Base-by-base conservation (phyloP, 768 basidiomycete species). In the Lactifluus piperatus region DNA sequence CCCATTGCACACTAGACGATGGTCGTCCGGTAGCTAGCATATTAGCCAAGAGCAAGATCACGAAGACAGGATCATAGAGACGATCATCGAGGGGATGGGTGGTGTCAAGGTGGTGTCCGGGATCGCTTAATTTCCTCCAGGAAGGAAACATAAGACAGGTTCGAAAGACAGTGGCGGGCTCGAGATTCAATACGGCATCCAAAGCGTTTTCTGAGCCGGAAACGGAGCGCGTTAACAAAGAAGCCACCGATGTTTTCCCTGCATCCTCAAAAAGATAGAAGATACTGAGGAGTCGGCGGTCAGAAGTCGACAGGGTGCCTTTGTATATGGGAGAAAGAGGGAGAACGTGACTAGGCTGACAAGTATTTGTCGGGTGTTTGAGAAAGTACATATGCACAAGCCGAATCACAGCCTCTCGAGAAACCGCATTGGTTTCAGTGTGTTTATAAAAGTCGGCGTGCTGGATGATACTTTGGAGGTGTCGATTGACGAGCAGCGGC, bases 11-110 rank as follows among this genome's bases (percentile, higher is more conserved):
- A 0, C 83, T 79, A 0, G 82, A 81, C 1, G 77, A 69, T 0
- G 83, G 85, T 16, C 71, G 76, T 52, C 75, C 77, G 34, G 86
- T 82, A 2, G 73, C 72, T n/a, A 94, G 73, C 69, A 83, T 79
- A 51, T 84, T 79, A 4, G 80, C 77, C 37, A 85, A 80, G n/a
- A 93, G 72, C 2, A 83, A 73, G 34, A 88, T 71, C 14, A 91
- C 67, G 70, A 94, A 91, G 0, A 85, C 68, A 8, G 94, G 92
- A 67, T 97, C 94, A 66, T 94, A 97, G 34, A 85, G 68, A 11
- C 71, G 73, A 11, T 67, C 68, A 18, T 79, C 77, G 26, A 72
- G 69, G 24, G 53, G 66, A 14, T 39, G 63, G 0, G 53, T 45
- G 0, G 34, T 64, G 29, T 71, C 67, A 24, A 62, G 63, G 9